Evolutionary conservation across 2,329 filamentous ascomycete species (phyloP), one percentile per base, ranked within the genome.

Genomic region (Penicillium sp.): DNA sequence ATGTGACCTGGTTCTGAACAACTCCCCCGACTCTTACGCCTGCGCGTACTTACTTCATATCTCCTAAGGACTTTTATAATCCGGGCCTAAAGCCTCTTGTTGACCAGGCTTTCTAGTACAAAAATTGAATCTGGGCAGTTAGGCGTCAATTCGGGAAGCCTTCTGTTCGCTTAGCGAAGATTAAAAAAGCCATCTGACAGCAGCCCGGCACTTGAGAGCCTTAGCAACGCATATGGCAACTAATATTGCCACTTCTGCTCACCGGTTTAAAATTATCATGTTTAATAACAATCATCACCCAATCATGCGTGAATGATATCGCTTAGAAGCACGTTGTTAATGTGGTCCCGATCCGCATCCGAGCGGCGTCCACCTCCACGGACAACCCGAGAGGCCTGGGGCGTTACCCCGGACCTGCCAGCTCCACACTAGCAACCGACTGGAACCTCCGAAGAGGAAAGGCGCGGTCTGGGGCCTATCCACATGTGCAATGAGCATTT

Each of bases 351-450:
- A 40, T 4, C 38, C 38, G 38, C 38, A 40, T 40, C 38, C 38
- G 38, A 40, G 38, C 38, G n/a, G 10, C 38, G 16, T 40, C 38
- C 38, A 40, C 38, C 38, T 40, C 38, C 38, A 40, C 38, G 38
- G 38, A 40, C 16, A 18, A 7, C 38, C 38, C 38, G 38, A 40
- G n/a, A 40, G 18, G 38, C 16, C 38, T 40, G 18, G 40, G 40
- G 40, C 40, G 40, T 27, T 27, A 6, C 18, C 21, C 22, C 36
- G 73, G 31, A 48, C 36, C 11, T 13, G 40, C 40, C 40, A 42
- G 27, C n/a, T 24, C 13, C 40, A 42, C 38, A 16, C 38, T 40
- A 40, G n/a, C 38, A 11, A 40, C 16, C n/a, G 16, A 40, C n/a
- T 10, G n/a, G 10, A n/a, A 11, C 6, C 11, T 10, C 38, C n/a